Percentiles rank a stretch among this genome's conserved stretches.
phyloP scores from a whole-genome alignment of 352 stramenopile species.

The Globisporangium alternatum region DNA sequence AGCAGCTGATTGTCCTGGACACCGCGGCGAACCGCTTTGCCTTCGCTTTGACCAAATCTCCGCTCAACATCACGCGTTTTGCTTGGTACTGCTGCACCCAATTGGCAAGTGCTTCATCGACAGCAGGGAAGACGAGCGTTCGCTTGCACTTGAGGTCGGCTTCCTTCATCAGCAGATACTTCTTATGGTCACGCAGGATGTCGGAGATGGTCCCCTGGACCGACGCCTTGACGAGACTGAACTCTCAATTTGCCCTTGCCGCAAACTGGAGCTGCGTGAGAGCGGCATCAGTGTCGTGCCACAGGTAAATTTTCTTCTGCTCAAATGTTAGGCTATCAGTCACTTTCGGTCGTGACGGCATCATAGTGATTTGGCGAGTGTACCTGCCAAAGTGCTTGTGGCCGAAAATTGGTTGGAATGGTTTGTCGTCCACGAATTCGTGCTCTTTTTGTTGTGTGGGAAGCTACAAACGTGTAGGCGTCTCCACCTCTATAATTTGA shows the following conservation, averaged over 20 bases:
- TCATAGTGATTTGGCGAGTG: too few relatives aligned
- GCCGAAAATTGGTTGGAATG: constrained; percentile 1
- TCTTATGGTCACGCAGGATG: neutral
- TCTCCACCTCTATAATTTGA: constrained; percentile 1
- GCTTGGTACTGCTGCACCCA: neutral
- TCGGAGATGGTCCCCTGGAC: neutral
- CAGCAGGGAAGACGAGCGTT: neutral
- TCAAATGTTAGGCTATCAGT: neutral
- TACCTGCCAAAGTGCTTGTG: too few relatives aligned
- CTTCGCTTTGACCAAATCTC: neutral
- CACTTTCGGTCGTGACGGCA: neutral
- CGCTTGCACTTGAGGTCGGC: neutral
- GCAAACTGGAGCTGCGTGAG: neutral
- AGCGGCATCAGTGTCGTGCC: neutral
- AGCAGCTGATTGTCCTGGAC: neutral
- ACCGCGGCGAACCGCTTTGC: neutral
- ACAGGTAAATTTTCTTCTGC: neutral
- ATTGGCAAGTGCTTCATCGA: neutral
- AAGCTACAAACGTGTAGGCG: neutral
- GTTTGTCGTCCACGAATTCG: neutral
- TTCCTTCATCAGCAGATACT: neutral
- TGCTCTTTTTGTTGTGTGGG: constrained; percentile 1
- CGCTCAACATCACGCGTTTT: neutral
- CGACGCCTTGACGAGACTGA: neutral
- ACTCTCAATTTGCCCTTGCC: neutral